These are phyloP conservation scores for Teunomyces aglyptinius DNA, from an alignment of 805 yeast genomes.

Conservation along the genomic window DNA sequence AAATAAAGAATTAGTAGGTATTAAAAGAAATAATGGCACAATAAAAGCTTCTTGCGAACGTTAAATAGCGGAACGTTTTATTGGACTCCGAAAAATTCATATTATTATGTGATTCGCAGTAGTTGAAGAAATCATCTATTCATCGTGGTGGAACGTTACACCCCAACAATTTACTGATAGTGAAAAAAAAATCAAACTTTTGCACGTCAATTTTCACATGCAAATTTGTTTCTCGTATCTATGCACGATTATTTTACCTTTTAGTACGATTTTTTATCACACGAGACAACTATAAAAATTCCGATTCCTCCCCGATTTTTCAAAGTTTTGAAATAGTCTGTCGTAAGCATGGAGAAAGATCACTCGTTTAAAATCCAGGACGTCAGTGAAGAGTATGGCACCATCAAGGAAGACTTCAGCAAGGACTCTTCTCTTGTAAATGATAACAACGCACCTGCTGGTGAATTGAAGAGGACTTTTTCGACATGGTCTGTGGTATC, in stretches of 20 bases:
- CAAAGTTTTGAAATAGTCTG: background rate
- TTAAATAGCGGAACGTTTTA: no score
- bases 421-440: background rate
- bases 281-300: conserved; percentile 1
- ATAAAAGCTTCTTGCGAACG: no score
- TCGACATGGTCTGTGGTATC: conserved; percentile 39
- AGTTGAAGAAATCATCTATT: background rate
- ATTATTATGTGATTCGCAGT: background rate
- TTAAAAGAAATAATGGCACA: no score
- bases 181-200: background rate
- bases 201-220: background rate
- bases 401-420: background rate
- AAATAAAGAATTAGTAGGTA: no score
- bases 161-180: background rate
- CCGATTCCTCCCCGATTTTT: background rate
- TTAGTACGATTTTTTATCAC: background rate
- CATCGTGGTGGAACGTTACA: background rate
- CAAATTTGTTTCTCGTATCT: background rate
- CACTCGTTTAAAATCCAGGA: background rate
- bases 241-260: background rate
- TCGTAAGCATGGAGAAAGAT: background rate
- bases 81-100: background rate
- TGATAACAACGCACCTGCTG: conserved; percentile 2
- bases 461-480: conserved; percentile 35
- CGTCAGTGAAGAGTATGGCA: background rate